Conservation (phyloP, 2,329 filamentous ascomycete genomes). For the Diaporthe ampelina region DNA sequence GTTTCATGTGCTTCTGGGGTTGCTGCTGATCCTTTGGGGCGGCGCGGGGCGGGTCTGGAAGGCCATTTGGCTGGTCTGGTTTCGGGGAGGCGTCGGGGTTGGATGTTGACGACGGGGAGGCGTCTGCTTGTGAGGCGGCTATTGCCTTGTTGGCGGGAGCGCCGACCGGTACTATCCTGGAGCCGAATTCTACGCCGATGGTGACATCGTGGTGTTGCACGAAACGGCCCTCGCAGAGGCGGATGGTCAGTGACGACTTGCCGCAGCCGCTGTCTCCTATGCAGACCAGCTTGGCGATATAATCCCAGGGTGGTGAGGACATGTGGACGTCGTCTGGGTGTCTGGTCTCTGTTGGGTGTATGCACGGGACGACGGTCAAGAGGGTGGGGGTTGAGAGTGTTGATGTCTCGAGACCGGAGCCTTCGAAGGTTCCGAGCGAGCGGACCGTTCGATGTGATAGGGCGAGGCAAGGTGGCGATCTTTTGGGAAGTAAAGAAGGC, state of each 20-base stretch:
- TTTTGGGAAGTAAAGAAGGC: background rate
- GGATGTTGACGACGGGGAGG: slow-evolving; percentile 45
- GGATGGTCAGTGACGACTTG: slow-evolving; percentile 94
- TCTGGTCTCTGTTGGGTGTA: slow-evolving; percentile 33
- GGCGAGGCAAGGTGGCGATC: slow-evolving; percentile 29
- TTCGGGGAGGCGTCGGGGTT: slow-evolving; percentile 39
- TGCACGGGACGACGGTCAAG: background rate
- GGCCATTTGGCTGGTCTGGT: slow-evolving; percentile 53
- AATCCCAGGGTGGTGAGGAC: slow-evolving; percentile 88
- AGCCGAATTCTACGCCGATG: slow-evolving; percentile 96
- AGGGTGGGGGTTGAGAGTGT: background rate
- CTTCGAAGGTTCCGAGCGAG: slow-evolving; percentile 12
- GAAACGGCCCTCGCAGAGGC: slow-evolving; percentile 96
- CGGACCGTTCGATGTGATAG: slow-evolving; percentile 18
- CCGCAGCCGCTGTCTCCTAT: slow-evolving; percentile 97
- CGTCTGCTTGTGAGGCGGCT: slow-evolving; percentile 34
- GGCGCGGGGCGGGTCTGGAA: slow-evolving; percentile 66
- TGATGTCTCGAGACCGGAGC: slow-evolving; percentile 26
- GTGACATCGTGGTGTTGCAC: slow-evolving; percentile 96
- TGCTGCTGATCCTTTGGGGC: slow-evolving; percentile 43
- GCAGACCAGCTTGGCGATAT: slow-evolving; percentile 98
- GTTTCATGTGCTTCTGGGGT: slow-evolving; percentile 86
- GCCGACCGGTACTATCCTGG: slow-evolving; percentile 90
- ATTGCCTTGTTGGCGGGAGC: slow-evolving; percentile 76
- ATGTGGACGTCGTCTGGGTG: slow-evolving; percentile 54